Percentiles rank a stretch among this genome's conserved stretches.
Evolutionary conservation across 2,329 filamentous ascomycete species (phyloP).

Genomic region (Neobulgaria alba): DNA sequence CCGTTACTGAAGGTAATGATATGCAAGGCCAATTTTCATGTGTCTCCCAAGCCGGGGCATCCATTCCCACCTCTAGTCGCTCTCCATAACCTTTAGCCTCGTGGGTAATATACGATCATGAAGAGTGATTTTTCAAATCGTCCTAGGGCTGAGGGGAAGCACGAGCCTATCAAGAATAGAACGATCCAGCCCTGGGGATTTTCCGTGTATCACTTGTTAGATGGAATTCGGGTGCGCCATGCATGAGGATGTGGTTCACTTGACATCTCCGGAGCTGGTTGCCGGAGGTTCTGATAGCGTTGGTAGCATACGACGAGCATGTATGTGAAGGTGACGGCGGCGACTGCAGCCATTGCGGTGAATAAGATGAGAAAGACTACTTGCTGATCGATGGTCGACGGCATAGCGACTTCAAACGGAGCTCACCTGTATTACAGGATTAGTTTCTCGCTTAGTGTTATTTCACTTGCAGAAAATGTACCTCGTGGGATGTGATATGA

Average conservation of each 20-base stretch:
- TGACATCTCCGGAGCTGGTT: conserved; percentile 1
- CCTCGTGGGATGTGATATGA: background rate
- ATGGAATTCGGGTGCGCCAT: conserved; percentile 12
- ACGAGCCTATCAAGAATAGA: too few species aligned
- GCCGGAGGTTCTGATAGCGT: conserved; percentile 4
- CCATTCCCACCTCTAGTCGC: too few species aligned
- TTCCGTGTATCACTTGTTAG: too few species aligned
- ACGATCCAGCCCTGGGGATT: too few species aligned
- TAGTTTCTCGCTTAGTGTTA: background rate
- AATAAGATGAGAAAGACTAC: conserved; percentile 15
- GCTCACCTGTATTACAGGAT: background rate
- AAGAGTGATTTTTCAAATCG: too few species aligned
- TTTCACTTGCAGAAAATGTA: background rate
- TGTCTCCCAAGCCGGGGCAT: too few species aligned
- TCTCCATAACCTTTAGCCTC: too few species aligned
- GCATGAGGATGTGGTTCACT: conserved; percentile 14
- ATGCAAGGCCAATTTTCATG: too few species aligned
- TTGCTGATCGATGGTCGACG: conserved; percentile 10
- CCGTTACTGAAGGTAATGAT: too few species aligned
- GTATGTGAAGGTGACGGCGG: conserved; percentile 11
- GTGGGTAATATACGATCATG: too few species aligned
- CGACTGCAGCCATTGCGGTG: conserved; percentile 9
- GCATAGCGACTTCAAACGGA: conserved; percentile 7
- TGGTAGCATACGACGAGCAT: conserved; percentile 11
- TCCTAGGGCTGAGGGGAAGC: too few species aligned